Evolutionary conservation across 345 rosid genomes (phyloP).

Genomic region (Murraya paniculata): DNA sequence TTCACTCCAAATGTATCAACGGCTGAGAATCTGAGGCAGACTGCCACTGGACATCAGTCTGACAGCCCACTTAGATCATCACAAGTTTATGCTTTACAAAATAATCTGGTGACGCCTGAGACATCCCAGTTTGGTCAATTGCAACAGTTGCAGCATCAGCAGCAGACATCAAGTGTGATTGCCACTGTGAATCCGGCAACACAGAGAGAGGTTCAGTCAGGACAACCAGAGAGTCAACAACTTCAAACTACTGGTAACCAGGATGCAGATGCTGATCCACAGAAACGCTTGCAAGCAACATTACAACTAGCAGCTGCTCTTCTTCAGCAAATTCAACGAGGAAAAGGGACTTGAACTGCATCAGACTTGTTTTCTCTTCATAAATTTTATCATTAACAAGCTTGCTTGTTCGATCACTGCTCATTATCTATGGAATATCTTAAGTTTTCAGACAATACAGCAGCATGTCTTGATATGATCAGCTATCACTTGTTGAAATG

Average conservation of each 20-base stretch:
- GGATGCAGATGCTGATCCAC: constrained; percentile 71
- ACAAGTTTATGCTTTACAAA: constrained; percentile 44
- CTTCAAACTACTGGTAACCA: constrained; percentile 34
- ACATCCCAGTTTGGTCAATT: constrained; percentile 45
- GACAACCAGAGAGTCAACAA: constrained; percentile 34
- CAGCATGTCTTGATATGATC: neutral
- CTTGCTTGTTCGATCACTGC: neutral
- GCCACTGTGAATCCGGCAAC: constrained; percentile 12
- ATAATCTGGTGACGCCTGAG: constrained; percentile 33
- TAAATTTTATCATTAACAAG: neutral
- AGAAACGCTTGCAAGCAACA: constrained; percentile 89
- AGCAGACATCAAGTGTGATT: constrained; percentile 29
- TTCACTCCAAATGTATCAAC: constrained; percentile 29
- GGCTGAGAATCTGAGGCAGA: constrained; percentile 33
- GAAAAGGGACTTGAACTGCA: constrained; percentile 49
- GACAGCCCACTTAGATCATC: constrained; percentile 31
- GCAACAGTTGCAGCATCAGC: constrained; percentile 51
- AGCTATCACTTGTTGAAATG: neutral
- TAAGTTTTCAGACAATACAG: neutral
- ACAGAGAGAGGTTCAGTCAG: constrained; percentile 32
- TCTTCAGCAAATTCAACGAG: constrained; percentile 92
- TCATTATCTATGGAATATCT: neutral
- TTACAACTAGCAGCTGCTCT: constrained; percentile 91
- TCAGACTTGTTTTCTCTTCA: neutral
- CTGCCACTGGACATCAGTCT: constrained; percentile 25